A percentile compares a stretch with the other conserved stretches of the same genome.
phyloP scores from a whole-genome alignment of 2,329 filamentous ascomycete genomes.

The Penicillium sp. region DNA sequence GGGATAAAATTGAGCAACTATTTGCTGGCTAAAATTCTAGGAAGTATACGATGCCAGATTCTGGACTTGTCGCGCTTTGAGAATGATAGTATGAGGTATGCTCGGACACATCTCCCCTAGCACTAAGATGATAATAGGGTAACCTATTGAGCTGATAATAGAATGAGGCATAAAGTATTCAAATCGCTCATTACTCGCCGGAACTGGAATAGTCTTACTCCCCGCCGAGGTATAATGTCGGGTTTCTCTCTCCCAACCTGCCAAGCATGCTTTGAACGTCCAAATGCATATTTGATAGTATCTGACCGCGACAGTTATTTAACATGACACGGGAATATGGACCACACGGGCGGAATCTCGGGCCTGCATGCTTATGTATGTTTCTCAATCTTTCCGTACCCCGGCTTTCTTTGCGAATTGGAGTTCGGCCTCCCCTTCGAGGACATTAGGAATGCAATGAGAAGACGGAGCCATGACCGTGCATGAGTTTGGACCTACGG shows the following conservation, averaged over 20 bases:
- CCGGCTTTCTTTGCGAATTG: constrained; percentile 1
- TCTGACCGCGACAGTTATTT: not conserved
- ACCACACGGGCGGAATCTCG: not conserved
- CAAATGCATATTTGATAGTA: constrained; percentile 1
- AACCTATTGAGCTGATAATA: not conserved
- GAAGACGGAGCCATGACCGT: constrained; percentile 5
- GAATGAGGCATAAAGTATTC: not conserved
- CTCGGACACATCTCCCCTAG: not conserved
- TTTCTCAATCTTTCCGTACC: not conserved
- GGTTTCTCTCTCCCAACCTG: not conserved
- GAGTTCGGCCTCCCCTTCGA: not conserved
- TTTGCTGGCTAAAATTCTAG: not conserved
- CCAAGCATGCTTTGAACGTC: constrained; percentile 4
- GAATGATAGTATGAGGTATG: not conserved
- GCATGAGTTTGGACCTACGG: constrained; percentile 6
- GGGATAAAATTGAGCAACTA: not conserved
- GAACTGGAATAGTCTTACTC: not conserved
- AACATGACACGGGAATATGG: not conserved
- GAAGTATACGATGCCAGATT: not conserved
- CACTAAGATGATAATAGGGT: not conserved
- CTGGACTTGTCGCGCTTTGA: not conserved
- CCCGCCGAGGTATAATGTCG: not conserved
- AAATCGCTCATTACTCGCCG: not conserved
- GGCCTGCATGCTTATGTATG: not conserved
- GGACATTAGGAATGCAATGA: not conserved